Percentiles rank a stretch among this genome's conserved stretches.
Evolutionary conservation across 2,329 filamentous ascomycete species (phyloP).

Genomic region (Penicillium brasilianum): DNA sequence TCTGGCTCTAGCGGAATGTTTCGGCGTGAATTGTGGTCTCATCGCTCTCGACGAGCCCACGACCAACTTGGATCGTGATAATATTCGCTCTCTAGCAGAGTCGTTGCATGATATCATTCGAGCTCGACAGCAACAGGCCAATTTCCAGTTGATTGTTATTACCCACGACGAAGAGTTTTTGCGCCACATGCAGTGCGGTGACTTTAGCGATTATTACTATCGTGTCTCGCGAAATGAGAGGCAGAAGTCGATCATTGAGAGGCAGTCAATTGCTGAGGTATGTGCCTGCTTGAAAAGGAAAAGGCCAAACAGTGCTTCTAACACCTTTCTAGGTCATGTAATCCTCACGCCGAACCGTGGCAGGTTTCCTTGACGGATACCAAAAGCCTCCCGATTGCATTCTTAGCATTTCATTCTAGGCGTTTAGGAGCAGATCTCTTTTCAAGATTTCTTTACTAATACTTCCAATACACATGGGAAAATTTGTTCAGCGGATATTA

Average conservation of each 20-base stretch:
- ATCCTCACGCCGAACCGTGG: neutral
- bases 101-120: constrained; percentile 88
- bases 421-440: neutral
- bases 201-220: constrained; percentile 93
- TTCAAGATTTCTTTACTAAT: constrained; percentile 1
- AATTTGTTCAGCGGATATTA: neutral
- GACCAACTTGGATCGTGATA: constrained; percentile 93
- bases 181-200: constrained; percentile 87
- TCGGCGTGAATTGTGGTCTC: constrained; percentile 92
- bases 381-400: neutral
- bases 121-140: constrained; percentile 79
- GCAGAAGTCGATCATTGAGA: constrained; percentile 86
- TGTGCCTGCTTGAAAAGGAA: constrained; percentile 18
- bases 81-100: constrained; percentile 86
- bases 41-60: constrained; percentile 98
- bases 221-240: constrained; percentile 79
- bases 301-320: constrained; percentile 8
- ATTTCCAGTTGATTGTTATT: constrained; percentile 98
- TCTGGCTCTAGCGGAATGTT: constrained; percentile 92
- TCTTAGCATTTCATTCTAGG: constrained; percentile 4
- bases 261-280: constrained; percentile 60
- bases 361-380: neutral
- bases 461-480: neutral
- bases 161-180: constrained; percentile 98
- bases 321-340: constrained; percentile 28